Percentiles rank a stretch among this genome's conserved stretches.
Evolutionary conservation across 2,329 filamentous ascomycete genomes (phyloP).

Genomic region (Thermoascus crustaceus): DNA sequence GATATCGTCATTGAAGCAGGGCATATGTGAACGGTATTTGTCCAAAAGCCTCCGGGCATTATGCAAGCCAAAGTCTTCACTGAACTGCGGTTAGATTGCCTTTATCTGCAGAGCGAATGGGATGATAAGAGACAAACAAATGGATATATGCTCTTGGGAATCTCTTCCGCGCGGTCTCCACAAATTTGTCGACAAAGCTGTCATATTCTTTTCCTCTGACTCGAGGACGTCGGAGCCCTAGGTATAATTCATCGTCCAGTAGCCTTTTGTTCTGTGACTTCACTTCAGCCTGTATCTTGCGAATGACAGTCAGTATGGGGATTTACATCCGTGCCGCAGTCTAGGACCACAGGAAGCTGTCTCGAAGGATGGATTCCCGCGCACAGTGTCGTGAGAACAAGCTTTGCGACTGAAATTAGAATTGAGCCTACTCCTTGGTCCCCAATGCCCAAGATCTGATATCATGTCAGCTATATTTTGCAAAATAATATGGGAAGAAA

Average conservation of each 20-base stretch:
- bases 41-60: constrained; percentile 74
- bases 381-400: constrained; percentile 74
- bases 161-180: constrained; percentile 56
- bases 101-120: constrained; percentile 3
- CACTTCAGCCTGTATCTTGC: constrained; percentile 1
- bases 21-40: constrained; percentile 61
- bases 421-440: constrained; percentile 83
- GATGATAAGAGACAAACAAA: constrained; percentile 41
- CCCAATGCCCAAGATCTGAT: constrained; percentile 75
- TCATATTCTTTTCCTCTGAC: constrained; percentile 67
- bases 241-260: constrained; percentile 68
- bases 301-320: background rate
- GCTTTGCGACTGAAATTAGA: constrained; percentile 74
- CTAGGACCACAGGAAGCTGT: constrained; percentile 71
- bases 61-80: constrained; percentile 70
- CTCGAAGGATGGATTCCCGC: constrained; percentile 77
- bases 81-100: constrained; percentile 6
- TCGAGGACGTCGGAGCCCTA: constrained; percentile 62
- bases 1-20: constrained; percentile 88
- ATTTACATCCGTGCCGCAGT: constrained; percentile 68
- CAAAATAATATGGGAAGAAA: background rate
- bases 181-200: constrained; percentile 66
- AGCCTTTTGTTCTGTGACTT: constrained; percentile 56
- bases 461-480: constrained; percentile 17
- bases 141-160: constrained; percentile 79